Evolutionary conservation across 2,329 filamentous ascomycete genomes (phyloP), one percentile per base, ranked within the genome.

Genomic region (Pseudopyrenochaeta lycopersici): DNA sequence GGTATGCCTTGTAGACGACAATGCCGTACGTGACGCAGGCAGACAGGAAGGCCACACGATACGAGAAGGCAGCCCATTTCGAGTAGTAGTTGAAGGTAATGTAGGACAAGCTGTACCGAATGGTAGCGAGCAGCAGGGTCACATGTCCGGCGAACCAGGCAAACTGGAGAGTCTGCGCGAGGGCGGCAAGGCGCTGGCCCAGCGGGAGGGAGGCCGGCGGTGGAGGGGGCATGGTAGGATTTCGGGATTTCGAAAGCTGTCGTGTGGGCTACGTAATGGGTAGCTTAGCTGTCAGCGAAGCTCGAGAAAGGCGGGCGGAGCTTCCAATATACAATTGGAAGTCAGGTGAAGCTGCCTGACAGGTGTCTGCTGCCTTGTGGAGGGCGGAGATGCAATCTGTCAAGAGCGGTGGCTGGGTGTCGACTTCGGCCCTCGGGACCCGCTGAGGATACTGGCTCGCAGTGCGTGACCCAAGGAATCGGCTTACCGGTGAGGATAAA

Each of bases 1-100:
- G 88, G 82, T 93, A 91, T 53, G 92, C 93, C 86, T 99, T 99
- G 85, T 97, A 98, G 58, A 99, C 94, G 44, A 99, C 95, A 64
- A 99, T 98, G 63, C 95, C 94, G 78, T 99, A 99, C 10, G 95
- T 98, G 44, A 88, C 86, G 42, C 92, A 92, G 5, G 95, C 95
- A 2, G 93, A 89, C 66, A 97, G 65, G 76, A 99, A 99, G 52
- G 93, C 91, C 49, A 89, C 86, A 70, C 95, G 93, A 82, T 99
- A 99, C 52, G 90, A 90, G 77, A 95, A 88, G 64, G 86, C 84
- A 42, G 94, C 93, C 82, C 87, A 87, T 73, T 85, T 80, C 52
- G 88, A 88, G 75, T 90, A 90, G 77, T 87, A 92, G 84, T 96
- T 96, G 84, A 98, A 90, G 71, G 90, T 89, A 53, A 97, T 79